Conservation (phyloP, 2,329 filamentous ascomycete species). For the Monilinia fructicola region DNA sequence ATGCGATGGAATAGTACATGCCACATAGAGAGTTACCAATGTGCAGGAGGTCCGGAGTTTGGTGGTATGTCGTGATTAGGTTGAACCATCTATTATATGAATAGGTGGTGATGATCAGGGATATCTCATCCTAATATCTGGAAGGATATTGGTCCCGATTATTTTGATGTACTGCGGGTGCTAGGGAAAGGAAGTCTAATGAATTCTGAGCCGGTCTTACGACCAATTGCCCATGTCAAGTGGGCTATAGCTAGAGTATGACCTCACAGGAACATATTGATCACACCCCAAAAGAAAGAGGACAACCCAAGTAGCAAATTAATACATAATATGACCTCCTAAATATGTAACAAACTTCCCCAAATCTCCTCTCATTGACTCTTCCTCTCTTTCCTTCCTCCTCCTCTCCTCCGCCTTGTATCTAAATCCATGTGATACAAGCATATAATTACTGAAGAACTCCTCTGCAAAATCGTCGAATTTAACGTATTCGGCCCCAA, state of each 20-base stretch:
- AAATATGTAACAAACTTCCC: not conserved
- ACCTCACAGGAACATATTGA: not conserved
- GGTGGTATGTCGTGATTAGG: not conserved
- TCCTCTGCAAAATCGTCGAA: conserved; percentile 55
- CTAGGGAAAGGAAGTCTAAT: not conserved
- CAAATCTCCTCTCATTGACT: not conserved
- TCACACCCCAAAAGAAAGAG: not conserved
- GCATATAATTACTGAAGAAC: conserved; percentile 50
- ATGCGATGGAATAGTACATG: not conserved
- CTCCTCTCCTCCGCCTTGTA: conserved; percentile 40
- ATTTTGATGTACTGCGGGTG: no score
- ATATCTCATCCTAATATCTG: not conserved
- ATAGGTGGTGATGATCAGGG: no score
- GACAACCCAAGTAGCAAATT: not conserved
- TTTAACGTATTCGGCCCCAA: conserved; percentile 64
- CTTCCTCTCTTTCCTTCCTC: conserved; percentile 31
- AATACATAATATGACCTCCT: not conserved
- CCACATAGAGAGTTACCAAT: not conserved
- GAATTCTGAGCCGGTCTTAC: not conserved
- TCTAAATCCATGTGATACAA: conserved; percentile 47
- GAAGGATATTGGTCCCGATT: not conserved
- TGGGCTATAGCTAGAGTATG: not conserved
- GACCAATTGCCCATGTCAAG: not conserved
- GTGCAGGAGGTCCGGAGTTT: no score
- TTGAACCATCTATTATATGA: no score